Evolutionary conservation across 2,329 filamentous ascomycete genomes (phyloP).

Genomic region (Penicillium nordicum): DNA sequence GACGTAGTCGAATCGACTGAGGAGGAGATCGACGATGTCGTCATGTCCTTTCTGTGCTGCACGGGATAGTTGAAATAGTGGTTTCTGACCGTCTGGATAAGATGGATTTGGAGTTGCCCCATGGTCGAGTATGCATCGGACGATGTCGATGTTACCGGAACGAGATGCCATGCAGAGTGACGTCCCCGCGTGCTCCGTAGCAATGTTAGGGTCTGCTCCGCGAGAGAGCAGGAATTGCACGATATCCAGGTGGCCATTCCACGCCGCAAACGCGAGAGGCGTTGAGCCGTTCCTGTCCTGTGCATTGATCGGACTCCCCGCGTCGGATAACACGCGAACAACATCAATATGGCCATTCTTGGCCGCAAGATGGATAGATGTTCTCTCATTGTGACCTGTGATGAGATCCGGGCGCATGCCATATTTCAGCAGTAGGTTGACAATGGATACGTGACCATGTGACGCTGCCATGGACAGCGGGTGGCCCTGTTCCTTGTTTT

Average conservation of each 20-base stretch:
- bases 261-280: neutral
- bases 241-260: neutral
- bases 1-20: no score
- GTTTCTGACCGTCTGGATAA: neutral
- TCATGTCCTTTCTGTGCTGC: neutral
- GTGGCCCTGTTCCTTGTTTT: neutral
- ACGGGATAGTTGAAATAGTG: neutral
- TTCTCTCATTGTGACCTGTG: neutral
- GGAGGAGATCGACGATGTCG: neutral
- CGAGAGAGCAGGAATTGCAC: neutral
- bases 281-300: neutral
- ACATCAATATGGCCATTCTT: neutral
- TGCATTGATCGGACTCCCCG: neutral
- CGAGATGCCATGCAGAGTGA: neutral
- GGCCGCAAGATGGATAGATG: neutral
- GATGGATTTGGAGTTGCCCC: neutral
- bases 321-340: neutral
- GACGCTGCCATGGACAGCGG: neutral
- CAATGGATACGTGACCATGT: neutral
- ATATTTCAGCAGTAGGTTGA: neutral
- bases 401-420: neutral
- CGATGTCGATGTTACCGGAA: neutral
- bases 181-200: neutral
- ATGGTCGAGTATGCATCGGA: neutral
- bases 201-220: neutral